Conservation (phyloP, 768 basidiomycete genomes). For the Phlebiopsis gigantea region DNA sequence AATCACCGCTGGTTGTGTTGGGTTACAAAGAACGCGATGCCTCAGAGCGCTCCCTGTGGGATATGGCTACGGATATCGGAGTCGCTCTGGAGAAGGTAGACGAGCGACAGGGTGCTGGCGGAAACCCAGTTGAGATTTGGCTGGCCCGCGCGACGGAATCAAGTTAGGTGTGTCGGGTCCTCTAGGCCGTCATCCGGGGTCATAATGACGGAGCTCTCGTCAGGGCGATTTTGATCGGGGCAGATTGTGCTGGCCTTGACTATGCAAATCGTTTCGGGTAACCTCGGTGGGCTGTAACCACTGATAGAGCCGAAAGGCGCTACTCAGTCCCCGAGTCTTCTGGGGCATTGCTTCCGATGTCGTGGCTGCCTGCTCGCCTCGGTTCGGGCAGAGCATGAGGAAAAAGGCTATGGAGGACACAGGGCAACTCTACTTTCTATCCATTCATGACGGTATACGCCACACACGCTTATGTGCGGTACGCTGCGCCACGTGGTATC, state of each 20-base stretch:
- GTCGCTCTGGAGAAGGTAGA: conserved; percentile 54
- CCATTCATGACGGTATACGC: too few species aligned
- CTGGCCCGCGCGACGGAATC: not conserved
- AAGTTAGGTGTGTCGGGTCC: not conserved
- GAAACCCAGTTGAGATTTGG: conserved; percentile 69
- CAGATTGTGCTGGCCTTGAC: not conserved
- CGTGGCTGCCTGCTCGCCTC: not conserved
- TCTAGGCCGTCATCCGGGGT: not conserved
- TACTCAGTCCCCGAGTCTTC: not conserved
- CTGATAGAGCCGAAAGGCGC: too few species aligned
- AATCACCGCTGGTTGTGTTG: conserved; percentile 50
- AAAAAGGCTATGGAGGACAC: not conserved
- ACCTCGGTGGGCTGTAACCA: too few species aligned
- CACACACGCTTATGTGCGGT: too few species aligned
- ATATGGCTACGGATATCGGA: conserved; percentile 44
- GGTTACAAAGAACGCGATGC: conserved; percentile 86
- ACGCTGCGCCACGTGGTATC: too few species aligned
- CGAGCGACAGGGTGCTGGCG: conserved; percentile 52
- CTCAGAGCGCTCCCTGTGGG: conserved; percentile 74
- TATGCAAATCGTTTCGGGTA: too few species aligned
- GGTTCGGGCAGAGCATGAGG: not conserved
- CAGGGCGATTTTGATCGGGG: not conserved
- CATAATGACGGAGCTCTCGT: not conserved
- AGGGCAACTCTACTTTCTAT: too few species aligned
- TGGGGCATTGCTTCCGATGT: not conserved